Evolutionary conservation across 768 basidiomycete species (phyloP), one percentile per base, ranked within the genome.

Genomic region (Plicaturopsis crispa): DNA sequence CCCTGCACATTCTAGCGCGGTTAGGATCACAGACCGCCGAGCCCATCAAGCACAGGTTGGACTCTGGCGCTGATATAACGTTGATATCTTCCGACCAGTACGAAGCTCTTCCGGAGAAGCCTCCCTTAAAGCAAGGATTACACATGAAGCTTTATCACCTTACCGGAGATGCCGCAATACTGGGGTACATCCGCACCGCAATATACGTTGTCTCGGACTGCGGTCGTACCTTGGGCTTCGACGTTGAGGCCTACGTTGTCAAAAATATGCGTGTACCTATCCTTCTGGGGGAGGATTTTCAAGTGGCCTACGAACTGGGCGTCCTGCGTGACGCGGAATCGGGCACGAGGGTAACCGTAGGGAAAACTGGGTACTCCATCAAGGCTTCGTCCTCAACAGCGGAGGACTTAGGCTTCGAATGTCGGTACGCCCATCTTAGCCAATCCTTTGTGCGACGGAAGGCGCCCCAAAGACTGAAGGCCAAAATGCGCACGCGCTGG

Each of bases 61-160:
- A 63, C 34, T 59, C 57, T 0, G 57, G 61, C 23, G 56, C 62
- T 4, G 58, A 63, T 38, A 65, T 62, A 13, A 62, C 63, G 3
- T 39, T 33, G 16, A 41, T 42, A n/a, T 48, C 40, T n/a, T 37
- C 39, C 24, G 43, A 47, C 4, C 43, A 5, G 41, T 43, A 17
- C 18, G 31, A 34, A 12, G 14, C 18, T 2, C 2, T 42, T 5
- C n/a, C 16, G 2, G 34, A 34, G 1, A 4, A 32, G 1, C 33
- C 20, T 4, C 23, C 33, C 19, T 40, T 33, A 2, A 33, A 40
- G 23, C n/a, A 26, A 12, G 43, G 46, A 4, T 22, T 44, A 14
- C 19, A 39, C 2, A 48, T 49, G 42, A 23, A 33, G 3, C 39
- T 49, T 1, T 46, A 42, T 31, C 39, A 40, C 5, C 26, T 44